Evolutionary conservation across 2,329 filamentous ascomycete genomes (phyloP).

Genomic region (Trichoderma sp.): DNA sequence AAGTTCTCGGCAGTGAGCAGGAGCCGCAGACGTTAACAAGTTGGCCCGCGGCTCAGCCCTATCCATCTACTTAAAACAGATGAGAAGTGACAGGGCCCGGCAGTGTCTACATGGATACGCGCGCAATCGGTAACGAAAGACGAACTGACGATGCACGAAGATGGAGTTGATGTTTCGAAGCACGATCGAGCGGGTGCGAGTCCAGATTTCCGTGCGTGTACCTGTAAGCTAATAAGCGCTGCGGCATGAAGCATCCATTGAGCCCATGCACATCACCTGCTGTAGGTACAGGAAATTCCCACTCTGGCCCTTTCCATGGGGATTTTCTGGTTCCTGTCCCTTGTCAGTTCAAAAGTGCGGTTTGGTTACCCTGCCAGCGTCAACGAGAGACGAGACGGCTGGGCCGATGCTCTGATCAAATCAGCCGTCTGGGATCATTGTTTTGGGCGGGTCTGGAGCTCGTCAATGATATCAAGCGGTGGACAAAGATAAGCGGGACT

Average conservation of each 20-base stretch:
- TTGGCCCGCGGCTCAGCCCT: conserved; percentile 16
- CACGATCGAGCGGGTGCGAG: conserved; percentile 8
- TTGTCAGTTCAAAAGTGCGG: not conserved
- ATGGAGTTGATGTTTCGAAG: conserved; percentile 1
- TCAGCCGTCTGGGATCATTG: conserved; percentile 8
- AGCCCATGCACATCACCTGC: conserved; percentile 2
- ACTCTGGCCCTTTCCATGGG: not conserved
- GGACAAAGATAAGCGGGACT: not conserved
- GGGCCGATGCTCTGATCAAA: not conserved
- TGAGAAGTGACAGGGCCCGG: conserved; percentile 3
- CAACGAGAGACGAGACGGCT: not conserved
- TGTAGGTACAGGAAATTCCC: not conserved
- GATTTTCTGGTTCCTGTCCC: not conserved
- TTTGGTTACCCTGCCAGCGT: conserved; percentile 21
- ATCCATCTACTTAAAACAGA: conserved; percentile 1
- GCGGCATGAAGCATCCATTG: not conserved
- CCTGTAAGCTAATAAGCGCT: not conserved
- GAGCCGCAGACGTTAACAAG: not conserved
- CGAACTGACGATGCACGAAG: conserved; percentile 11
- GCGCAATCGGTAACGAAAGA: conserved; percentile 8
- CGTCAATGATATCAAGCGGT: not conserved
- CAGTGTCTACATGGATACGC: not conserved
- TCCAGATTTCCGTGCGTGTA: not conserved
- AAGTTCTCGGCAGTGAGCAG: not conserved
- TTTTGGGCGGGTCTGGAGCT: conserved; percentile 9